Base-by-base conservation (phyloP, 2,329 filamentous ascomycete species). In the Colletotrichum orchidophilum region DNA sequence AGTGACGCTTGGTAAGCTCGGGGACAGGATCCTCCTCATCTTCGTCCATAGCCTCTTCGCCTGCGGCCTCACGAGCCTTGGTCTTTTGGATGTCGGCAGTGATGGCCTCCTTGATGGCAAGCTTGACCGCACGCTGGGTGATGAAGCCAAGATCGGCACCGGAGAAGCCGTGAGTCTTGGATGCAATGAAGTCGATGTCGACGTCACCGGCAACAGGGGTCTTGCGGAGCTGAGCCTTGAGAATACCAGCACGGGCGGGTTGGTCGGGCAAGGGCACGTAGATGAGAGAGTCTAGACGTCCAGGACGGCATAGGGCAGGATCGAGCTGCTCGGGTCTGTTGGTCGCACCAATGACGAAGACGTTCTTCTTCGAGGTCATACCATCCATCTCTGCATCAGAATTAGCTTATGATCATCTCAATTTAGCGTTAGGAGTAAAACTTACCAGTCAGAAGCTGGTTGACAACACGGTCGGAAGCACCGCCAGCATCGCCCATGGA, bases 361-460 rank as follows among this genome's bases (percentile, higher is more conserved):
- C 96, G 82, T 99, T 99, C 93, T 99, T 99, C 94, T 99, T 99
- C 49, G 96, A 98, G 55, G 96, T 98, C 96, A 98, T 98, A 78
- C 96, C 96, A 77, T 98, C 96, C 96, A 98, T 98, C 90, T 98
- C 94, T 93, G 74, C 18, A 24, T 52, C 50, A 9, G 21, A 33
- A 35, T 74, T 68, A 73, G 66, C 8, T 35, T 12, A 4, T 35
- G 29, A 9, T n/a, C 4, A 7, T 12, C 7, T 53, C 18, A 8
- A 5, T 15, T n/a, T 3, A 5, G 54, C 3, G 5, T 7, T 2
- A 31, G 39, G n/a, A 31, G 24, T 15, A 31, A 68, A 77, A 86
- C 91, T 89, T 90, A 94, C 93, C 94, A 76, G 96, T 99, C 80
- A 99, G 87, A 81, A 99, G 95, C 88, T 99, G 97, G 88, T 99